These are phyloP conservation scores for Harrya chromipes DNA, from an alignment of 768 basidiomycete genomes.

Conservation along the genomic window DNA sequence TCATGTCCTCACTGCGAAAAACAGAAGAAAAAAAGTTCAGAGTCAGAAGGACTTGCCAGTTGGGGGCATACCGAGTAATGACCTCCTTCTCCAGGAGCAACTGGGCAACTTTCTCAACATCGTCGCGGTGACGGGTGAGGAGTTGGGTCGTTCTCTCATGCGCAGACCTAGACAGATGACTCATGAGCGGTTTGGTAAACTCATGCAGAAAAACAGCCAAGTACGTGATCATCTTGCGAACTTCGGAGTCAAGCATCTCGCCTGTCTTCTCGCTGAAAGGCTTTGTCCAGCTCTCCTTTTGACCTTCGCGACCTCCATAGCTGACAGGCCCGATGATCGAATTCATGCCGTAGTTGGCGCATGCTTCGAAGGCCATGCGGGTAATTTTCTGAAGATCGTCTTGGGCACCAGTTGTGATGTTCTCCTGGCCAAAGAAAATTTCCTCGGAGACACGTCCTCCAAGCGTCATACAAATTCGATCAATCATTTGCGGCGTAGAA, in stretches of 20 bases:
- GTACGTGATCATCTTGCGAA: slow-evolving; percentile 93
- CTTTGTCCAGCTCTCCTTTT: slow-evolving; percentile 89
- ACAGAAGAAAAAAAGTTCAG: slow-evolving; percentile 1
- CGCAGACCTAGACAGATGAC: slow-evolving; percentile 47
- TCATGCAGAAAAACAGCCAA: slow-evolving; percentile 16
- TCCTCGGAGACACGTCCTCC: slow-evolving; percentile 98
- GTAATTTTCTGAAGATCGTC: slow-evolving; percentile 99
- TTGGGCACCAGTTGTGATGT: slow-evolving; percentile 97
- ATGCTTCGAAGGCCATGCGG: slow-evolving; percentile 94
- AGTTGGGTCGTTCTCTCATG: slow-evolving; percentile 82
- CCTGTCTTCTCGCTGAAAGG: slow-evolving; percentile 98
- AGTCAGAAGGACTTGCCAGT: background rate
- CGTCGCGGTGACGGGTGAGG: slow-evolving; percentile 73
- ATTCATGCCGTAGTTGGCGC: slow-evolving; percentile 98
- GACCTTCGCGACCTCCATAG: slow-evolving; percentile 84
- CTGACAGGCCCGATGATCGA: slow-evolving; percentile 91
- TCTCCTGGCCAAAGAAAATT: slow-evolving; percentile 89
- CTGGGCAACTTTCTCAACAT: slow-evolving; percentile 93
- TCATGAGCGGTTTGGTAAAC: slow-evolving; percentile 7
- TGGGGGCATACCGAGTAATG: slow-evolving; percentile 69
- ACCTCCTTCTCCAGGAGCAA: slow-evolving; percentile 93
- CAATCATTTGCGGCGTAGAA: slow-evolving; percentile 90
- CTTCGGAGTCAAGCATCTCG: slow-evolving; percentile 87
- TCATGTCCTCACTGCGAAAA: slow-evolving; percentile 77
- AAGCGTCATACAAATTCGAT: slow-evolving; percentile 97